A percentile compares a stretch with the other conserved stretches of the same genome.
Conservation (phyloP, 768 basidiomycete genomes). For the Austroboletus eburneus region DNA sequence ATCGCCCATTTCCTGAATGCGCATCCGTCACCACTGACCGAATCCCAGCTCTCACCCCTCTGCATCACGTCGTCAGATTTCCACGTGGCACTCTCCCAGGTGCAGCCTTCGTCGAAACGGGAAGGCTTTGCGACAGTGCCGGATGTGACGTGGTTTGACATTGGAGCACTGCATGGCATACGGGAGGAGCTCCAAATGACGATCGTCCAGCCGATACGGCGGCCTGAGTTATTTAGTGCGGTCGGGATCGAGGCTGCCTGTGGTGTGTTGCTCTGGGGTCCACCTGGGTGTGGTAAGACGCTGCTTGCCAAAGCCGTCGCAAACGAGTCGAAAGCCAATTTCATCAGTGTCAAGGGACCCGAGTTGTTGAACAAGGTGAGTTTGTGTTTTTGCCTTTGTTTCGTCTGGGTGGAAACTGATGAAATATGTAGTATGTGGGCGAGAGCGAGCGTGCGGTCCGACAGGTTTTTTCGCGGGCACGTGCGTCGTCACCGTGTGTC, state of each 20-base stretch:
- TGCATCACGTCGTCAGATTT: constrained; percentile 84
- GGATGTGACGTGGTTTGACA: constrained; percentile 90
- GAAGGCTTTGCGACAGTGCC: constrained; percentile 98
- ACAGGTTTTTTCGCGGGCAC: constrained; percentile 90
- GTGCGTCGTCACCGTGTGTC: constrained; percentile 91
- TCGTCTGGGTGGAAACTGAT: no score
- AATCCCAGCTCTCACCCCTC: constrained; percentile 74
- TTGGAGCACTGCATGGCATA: constrained; percentile 84
- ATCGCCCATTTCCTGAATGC: constrained; percentile 88
- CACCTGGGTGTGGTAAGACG: constrained; percentile 98
- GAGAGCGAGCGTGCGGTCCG: constrained; percentile 95
- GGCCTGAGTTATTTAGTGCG: constrained; percentile 82
- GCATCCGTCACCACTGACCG: constrained; percentile 77
- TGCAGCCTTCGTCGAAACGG: constrained; percentile 94
- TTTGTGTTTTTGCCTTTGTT: neutral
- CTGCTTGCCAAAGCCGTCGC: constrained; percentile 97
- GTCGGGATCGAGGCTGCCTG: constrained; percentile 91
- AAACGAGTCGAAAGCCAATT: constrained; percentile 92
- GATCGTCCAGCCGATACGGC: constrained; percentile 89
- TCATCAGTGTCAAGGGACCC: constrained; percentile 97
- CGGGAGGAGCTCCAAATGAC: constrained; percentile 96
- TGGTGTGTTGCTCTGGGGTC: constrained; percentile 97
- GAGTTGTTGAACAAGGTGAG: constrained; percentile 93
- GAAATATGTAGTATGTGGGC: constrained; percentile 74
- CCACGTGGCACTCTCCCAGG: constrained; percentile 69